Conservation (phyloP, 2,329 filamentous ascomycete species). For the Moelleriella libera region DNA sequence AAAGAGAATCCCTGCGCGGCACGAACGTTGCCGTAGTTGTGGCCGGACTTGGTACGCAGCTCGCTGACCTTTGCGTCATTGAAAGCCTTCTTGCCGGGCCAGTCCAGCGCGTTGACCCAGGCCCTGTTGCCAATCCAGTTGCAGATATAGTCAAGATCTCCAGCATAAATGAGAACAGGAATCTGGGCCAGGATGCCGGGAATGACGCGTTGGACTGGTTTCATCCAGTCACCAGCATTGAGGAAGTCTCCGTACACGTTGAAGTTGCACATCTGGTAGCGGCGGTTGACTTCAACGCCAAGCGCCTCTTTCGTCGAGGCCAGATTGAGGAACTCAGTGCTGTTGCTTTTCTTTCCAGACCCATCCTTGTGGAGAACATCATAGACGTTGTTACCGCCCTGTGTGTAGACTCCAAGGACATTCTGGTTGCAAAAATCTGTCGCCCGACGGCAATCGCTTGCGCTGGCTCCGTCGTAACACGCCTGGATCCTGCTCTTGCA, state of each 20-base stretch:
- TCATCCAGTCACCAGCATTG: constrained; percentile 80
- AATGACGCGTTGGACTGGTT: constrained; percentile 84
- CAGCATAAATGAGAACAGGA: constrained; percentile 85
- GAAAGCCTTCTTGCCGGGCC: constrained; percentile 73
- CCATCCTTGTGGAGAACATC: constrained; percentile 85
- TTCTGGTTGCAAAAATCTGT: constrained; percentile 97
- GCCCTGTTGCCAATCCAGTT: constrained; percentile 98
- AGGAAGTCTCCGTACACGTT: constrained; percentile 97
- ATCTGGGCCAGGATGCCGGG: constrained; percentile 79
- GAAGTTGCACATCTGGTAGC: constrained; percentile 89
- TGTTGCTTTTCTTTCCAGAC: constrained; percentile 79
- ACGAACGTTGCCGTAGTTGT: constrained; percentile 63
- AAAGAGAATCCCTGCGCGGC: constrained; percentile 86
- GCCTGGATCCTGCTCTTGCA: constrained; percentile 76
- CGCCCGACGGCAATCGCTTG: constrained; percentile 82
- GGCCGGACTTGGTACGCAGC: constrained; percentile 40
- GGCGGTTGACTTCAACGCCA: constrained; percentile 67
- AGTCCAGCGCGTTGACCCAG: constrained; percentile 87
- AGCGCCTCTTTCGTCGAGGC: constrained; percentile 69
- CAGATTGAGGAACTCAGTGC: constrained; percentile 75
- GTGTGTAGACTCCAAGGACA: constrained; percentile 74
- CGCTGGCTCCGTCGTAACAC: constrained; percentile 84
- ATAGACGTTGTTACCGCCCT: constrained; percentile 59
- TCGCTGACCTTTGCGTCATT: constrained; percentile 55
- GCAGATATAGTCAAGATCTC: constrained; percentile 78